phyloP scores from a whole-genome alignment of 2,329 filamentous ascomycete genomes.

The Ramularia collo-cygni region DNA sequence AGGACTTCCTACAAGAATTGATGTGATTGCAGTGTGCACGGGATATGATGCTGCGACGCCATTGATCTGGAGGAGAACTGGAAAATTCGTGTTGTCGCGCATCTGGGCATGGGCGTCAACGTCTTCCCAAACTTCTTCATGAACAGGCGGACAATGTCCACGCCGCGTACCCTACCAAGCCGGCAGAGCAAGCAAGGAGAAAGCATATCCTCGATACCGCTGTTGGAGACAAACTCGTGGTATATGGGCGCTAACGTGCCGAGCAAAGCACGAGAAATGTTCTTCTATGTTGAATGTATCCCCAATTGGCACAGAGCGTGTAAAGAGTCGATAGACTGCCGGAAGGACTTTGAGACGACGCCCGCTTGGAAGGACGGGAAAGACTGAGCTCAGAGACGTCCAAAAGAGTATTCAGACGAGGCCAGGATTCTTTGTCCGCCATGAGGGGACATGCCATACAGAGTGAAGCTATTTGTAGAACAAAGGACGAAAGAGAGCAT shows the following conservation, averaged over 20 bases:
- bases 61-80: conserved; percentile 38
- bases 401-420: too few relatives aligned
- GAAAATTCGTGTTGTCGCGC: conserved; percentile 36
- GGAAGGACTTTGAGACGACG: conserved; percentile 9
- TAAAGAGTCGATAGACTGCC: conserved; percentile 5
- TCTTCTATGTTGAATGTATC: conserved; percentile 20
- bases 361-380: too few relatives aligned
- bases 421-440: too few relatives aligned
- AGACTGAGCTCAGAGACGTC: too few relatives aligned
- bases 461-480: too few relatives aligned
- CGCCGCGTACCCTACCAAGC: conserved; percentile 35
- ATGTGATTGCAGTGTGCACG: conserved; percentile 38
- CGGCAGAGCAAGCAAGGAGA: conserved; percentile 37
- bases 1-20: conserved; percentile 33
- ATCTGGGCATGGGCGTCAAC: conserved; percentile 32
- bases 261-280: conserved; percentile 37
- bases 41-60: conserved; percentile 35
- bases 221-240: conserved; percentile 20
- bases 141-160: conserved; percentile 33
- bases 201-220: conserved; percentile 18
- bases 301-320: conserved; percentile 7
- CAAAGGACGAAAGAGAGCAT: too few relatives aligned
- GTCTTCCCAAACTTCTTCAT: conserved; percentile 34
- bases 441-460: too few relatives aligned
- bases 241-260: conserved; percentile 38